Base-by-base conservation (phyloP, 148 eudicot species). In the Fagopyrum esculentum region DNA sequence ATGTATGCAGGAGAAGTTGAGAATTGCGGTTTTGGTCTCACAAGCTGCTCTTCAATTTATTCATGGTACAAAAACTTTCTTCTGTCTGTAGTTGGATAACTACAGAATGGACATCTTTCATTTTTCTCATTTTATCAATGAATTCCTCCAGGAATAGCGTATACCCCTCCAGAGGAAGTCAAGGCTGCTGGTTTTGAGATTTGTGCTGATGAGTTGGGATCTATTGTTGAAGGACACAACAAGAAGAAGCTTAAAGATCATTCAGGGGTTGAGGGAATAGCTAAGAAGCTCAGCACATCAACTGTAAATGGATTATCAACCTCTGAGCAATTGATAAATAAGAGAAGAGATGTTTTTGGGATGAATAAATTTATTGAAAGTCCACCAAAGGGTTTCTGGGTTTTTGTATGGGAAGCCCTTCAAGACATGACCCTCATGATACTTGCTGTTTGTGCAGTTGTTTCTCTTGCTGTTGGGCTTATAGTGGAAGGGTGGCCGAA, bases 11-110 rank as follows among this genome's bases (percentile, higher is more conserved):
- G 97, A 92, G 82, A 92, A 89, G 81, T 84, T 92, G 75, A 85
- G 97, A 80, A 78, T 90, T 72, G 92, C 92, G 26, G 84, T 92
- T 45, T 77, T 92, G 86, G 97, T 92, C 81, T 92, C 97, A 51
- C 90, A 92, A 85, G 97, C 97, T 77, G 97, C 97, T 47, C 88
- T 92, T 73, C 91, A 89, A 69, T 92, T 92, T 76, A 87, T 92
- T 71, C 89, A 86, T 69, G 92, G 97, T 90, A 80, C 29, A 73
- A 3, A 51, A 59, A 76, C 74, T 22, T 50, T 73, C 57, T 70
- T 12, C 43, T 30, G 11, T 11, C 35, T 73, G 4, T 7, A 22
- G 45, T 43, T 40, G 10, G 7, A 66, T 26, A 26, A 64, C 17
- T 29, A 45, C 50, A 60, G 71, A 46, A 29, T 9, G 75, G 35